Percentiles rank a stretch among this genome's conserved stretches.
Evolutionary conservation across 1,284 basidiomycete species (phyloP).

Genomic region (Ceratobasidium sp.): DNA sequence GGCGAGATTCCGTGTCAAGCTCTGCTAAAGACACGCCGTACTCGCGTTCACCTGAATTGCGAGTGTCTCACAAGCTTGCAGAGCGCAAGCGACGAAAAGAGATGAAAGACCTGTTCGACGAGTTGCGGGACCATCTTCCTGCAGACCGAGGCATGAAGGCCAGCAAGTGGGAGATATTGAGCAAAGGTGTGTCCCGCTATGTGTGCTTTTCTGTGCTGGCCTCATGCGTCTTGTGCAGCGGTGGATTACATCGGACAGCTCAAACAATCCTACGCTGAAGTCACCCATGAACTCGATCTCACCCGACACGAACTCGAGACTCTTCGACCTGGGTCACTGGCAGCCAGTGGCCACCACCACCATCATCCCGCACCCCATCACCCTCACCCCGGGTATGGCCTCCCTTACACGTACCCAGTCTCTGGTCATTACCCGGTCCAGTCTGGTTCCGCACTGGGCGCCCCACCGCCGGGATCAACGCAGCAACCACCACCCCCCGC

Average conservation of each 20-base stretch:
- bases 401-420: constrained; percentile 38
- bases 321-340: constrained; percentile 55
- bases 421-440: constrained; percentile 36
- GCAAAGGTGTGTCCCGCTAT: constrained; percentile 72
- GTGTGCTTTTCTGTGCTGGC: constrained; percentile 39
- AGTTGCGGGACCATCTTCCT: constrained; percentile 88
- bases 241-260: constrained; percentile 86
- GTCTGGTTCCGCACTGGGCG: constrained; percentile 22
- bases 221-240: constrained; percentile 60
- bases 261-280: constrained; percentile 78
- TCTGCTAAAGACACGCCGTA: constrained; percentile 70
- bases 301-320: constrained; percentile 78
- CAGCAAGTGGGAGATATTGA: constrained; percentile 96
- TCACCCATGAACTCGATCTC: constrained; percentile 80
- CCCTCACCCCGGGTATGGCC: constrained; percentile 31
- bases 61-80: constrained; percentile 93
- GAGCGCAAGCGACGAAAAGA: constrained; percentile 95
- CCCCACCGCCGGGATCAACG: constrained; percentile 16
- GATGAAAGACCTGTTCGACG: constrained; percentile 97
- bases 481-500: constrained; percentile 30
- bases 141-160: constrained; percentile 93
- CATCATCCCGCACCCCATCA: constrained; percentile 41
- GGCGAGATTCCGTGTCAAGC: constrained; percentile 39
- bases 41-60: constrained; percentile 91
- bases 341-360: constrained; percentile 39